These are phyloP conservation scores for Spongiforma sp. DNA, from an alignment of 1,284 basidiomycete genomes.

Conservation along the genomic window DNA sequence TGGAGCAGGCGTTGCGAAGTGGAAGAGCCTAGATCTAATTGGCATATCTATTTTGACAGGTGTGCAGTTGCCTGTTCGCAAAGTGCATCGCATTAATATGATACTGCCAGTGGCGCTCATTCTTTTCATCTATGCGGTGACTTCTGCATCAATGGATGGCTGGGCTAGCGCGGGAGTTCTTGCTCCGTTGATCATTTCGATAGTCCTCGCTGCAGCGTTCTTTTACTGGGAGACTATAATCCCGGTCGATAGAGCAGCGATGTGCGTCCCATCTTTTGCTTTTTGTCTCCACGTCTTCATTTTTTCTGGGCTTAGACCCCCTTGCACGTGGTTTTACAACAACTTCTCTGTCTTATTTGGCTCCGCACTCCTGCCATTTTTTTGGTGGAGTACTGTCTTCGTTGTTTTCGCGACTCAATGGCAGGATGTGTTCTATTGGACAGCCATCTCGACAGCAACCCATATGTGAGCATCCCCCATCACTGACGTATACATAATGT, in stretches of 20 bases:
- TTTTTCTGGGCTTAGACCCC: slow-evolving; percentile 35
- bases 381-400: slow-evolving; percentile 43
- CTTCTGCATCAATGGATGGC: slow-evolving; percentile 49
- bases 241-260: slow-evolving; percentile 38
- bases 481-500: too few species aligned
- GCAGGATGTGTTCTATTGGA: slow-evolving; percentile 44
- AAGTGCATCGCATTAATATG: slow-evolving; percentile 11
- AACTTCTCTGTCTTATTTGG: slow-evolving; percentile 47
- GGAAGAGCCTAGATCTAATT: slow-evolving; percentile 34
- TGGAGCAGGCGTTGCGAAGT: slow-evolving; percentile 15
- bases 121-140: slow-evolving; percentile 55
- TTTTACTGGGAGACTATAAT: slow-evolving; percentile 46
- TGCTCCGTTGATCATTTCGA: slow-evolving; percentile 45
- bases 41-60: slow-evolving; percentile 39
- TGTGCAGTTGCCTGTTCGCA: slow-evolving; percentile 35
- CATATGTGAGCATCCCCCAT: slow-evolving; percentile 36
- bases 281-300: neutral
- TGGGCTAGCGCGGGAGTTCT: slow-evolving; percentile 50
- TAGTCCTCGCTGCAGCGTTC: slow-evolving; percentile 40
- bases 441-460: slow-evolving; percentile 34
- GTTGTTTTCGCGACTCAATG: slow-evolving; percentile 39
- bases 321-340: slow-evolving; percentile 44
- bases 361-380: slow-evolving; percentile 42
- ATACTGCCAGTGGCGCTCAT: slow-evolving; percentile 36
- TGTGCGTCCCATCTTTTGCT: slow-evolving; percentile 30